These are phyloP conservation scores for Austropuccinia psidii DNA, from an alignment of 1,284 basidiomycete genomes.

Conservation along the genomic window DNA sequence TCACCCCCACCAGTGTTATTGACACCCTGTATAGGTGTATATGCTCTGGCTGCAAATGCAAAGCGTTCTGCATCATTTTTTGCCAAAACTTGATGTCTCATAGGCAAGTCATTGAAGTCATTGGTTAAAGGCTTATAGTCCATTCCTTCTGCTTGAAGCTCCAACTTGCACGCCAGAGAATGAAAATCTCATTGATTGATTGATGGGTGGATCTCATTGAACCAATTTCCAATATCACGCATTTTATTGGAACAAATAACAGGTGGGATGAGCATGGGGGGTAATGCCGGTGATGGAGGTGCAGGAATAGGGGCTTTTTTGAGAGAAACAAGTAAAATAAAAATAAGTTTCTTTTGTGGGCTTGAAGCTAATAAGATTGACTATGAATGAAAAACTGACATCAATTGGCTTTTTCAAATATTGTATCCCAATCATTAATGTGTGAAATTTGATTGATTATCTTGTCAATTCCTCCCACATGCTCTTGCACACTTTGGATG, in stretches of 20 bases:
- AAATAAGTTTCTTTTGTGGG: neutral
- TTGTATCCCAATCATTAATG: slow-evolving; percentile 25
- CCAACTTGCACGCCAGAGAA: slow-evolving; percentile 27
- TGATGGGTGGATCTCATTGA: neutral
- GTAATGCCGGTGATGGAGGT: slow-evolving; percentile 10
- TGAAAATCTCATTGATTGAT: slow-evolving; percentile 3
- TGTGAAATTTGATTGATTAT: neutral
- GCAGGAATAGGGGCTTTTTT: neutral
- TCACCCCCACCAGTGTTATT: neutral
- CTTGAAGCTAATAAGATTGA: neutral
- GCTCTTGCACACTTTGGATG: slow-evolving; percentile 25
- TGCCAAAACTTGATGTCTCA: slow-evolving; percentile 8
- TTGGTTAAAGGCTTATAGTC: slow-evolving; percentile 26
- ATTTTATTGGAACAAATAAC: neutral
- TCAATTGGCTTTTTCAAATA: slow-evolving; percentile 4
- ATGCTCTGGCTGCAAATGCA: neutral
- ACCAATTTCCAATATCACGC: slow-evolving; percentile 28
- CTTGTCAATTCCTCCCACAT: neutral
- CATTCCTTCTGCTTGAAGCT: slow-evolving; percentile 28
- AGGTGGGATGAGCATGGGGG: too few relatives aligned
- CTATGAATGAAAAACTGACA: slow-evolving; percentile 3
- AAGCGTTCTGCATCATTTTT: slow-evolving; percentile 23
- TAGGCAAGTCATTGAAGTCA: neutral
- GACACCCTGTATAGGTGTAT: neutral
- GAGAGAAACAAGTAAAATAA: slow-evolving; percentile 6